Conservation (phyloP, 371 early-diverging fungal genomes). For the Funneliformis caledonium region DNA sequence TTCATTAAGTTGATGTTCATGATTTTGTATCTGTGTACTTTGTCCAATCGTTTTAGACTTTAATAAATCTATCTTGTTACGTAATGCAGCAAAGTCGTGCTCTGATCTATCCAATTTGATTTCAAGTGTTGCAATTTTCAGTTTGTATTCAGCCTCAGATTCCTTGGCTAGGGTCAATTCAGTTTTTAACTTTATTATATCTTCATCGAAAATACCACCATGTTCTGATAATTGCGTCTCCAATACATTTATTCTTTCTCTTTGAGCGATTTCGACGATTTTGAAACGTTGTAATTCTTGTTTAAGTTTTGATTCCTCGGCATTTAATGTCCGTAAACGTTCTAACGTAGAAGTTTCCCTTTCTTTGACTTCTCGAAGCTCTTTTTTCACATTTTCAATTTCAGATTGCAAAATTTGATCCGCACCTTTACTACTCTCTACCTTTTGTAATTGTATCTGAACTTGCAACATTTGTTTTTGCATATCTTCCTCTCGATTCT, state of each 20-base stretch:
- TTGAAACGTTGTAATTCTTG: conserved; percentile 1
- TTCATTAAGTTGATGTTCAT: neutral
- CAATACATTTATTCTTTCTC: conserved; percentile 10
- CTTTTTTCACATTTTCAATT: neutral
- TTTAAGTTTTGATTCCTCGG: neutral
- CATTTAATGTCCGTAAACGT: neutral
- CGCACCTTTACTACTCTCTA: neutral
- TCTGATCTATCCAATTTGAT: neutral
- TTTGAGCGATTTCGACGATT: neutral
- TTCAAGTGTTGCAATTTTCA: neutral
- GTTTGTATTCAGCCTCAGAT: neutral
- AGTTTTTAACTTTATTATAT: conserved; percentile 3
- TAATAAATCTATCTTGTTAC: neutral
- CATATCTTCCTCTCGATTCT: conserved; percentile 19
- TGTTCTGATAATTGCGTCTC: neutral
- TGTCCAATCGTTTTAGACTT: neutral
- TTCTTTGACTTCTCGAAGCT: conserved; percentile 16
- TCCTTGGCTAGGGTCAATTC: conserved; percentile 5
- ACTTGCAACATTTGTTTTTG: conserved; percentile 12
- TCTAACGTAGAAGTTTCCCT: conserved; percentile 3
- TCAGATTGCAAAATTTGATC: neutral
- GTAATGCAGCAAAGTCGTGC: neutral
- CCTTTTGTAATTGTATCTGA: conserved; percentile 13
- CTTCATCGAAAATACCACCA: neutral
- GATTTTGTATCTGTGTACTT: neutral